These are phyloP conservation scores for Tetraselmis chui DNA, from an alignment of 139 green algal genomes.

Conservation along the genomic window DNA sequence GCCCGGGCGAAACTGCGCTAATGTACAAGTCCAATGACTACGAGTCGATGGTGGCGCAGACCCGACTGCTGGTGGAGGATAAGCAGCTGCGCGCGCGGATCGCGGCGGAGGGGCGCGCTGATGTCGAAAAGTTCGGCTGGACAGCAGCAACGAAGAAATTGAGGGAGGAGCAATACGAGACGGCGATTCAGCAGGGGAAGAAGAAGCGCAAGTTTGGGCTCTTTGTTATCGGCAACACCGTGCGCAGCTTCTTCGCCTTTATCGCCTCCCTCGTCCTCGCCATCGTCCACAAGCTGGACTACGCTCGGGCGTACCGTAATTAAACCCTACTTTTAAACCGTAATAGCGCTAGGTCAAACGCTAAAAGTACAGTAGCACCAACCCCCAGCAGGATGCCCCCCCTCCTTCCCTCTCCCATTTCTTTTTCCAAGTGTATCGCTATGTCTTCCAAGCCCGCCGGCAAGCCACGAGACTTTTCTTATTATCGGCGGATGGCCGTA, in stretches of 20 bases:
- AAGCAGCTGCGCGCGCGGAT: slow-evolving; percentile 18
- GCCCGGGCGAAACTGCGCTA: slow-evolving; percentile 46
- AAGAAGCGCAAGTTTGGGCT: background rate
- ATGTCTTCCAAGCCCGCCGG: too few species aligned
- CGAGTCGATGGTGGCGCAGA: slow-evolving; percentile 22
- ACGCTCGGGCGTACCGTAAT: background rate
- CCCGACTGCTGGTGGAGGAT: slow-evolving; percentile 23
- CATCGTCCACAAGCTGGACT: background rate
- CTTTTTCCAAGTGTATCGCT: too few species aligned
- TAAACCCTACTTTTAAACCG: background rate
- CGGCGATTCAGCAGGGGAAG: slow-evolving; percentile 31
- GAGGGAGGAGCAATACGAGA: slow-evolving; percentile 52
- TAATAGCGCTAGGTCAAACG: too few species aligned
- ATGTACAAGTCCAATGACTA: slow-evolving; percentile 56
- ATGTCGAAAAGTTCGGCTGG: slow-evolving; percentile 46
- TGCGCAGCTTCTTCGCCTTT: background rate
- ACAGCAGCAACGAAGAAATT: slow-evolving; percentile 42
- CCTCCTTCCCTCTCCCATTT: too few species aligned
- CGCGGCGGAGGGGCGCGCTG: slow-evolving; percentile 10
- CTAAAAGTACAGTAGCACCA: too few species aligned
- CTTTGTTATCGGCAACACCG: background rate
- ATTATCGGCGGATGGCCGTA: too few species aligned
- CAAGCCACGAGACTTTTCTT: too few species aligned
- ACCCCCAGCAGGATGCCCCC: too few species aligned
- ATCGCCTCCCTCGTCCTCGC: background rate